Conservation (phyloP, 805 yeast species). For the Zygoascus flipseniorum region DNA sequence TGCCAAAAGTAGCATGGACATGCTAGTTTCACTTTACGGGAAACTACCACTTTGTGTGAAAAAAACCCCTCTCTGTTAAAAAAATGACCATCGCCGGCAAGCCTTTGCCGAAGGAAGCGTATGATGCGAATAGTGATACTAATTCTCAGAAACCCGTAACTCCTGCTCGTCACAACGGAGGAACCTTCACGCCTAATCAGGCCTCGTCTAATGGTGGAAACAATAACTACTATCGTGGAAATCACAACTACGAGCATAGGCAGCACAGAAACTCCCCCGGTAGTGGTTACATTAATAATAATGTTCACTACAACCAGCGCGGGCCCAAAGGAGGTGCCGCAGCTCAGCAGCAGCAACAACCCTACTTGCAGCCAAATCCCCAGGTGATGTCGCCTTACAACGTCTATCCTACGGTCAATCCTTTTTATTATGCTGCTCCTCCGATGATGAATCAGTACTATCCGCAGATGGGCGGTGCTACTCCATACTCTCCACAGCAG, state of each 20-base stretch:
- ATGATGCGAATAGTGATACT: background rate
- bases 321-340: constrained; percentile 1
- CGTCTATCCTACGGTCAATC: background rate
- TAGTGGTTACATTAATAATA: background rate
- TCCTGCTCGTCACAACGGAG: background rate
- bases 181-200: background rate
- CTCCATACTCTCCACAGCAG: background rate
- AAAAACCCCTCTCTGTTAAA: too few relatives aligned
- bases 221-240: background rate
- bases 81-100: too few relatives aligned
- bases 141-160: background rate
- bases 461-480: background rate
- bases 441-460: constrained; percentile 3
- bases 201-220: background rate
- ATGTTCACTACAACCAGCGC: background rate
- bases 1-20: too few relatives aligned
- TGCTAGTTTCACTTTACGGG: too few relatives aligned
- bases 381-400: constrained; percentile 1
- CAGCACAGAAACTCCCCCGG: constrained; percentile 1
- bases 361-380: constrained; percentile 1
- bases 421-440: constrained; percentile 1
- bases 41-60: too few relatives aligned
- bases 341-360: constrained; percentile 1
- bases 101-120: too few relatives aligned
- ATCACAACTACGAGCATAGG: constrained; percentile 1